Base-by-base conservation (phyloP, 108 stramenopile species). In the Fragilariopsis cylindrus region DNA sequence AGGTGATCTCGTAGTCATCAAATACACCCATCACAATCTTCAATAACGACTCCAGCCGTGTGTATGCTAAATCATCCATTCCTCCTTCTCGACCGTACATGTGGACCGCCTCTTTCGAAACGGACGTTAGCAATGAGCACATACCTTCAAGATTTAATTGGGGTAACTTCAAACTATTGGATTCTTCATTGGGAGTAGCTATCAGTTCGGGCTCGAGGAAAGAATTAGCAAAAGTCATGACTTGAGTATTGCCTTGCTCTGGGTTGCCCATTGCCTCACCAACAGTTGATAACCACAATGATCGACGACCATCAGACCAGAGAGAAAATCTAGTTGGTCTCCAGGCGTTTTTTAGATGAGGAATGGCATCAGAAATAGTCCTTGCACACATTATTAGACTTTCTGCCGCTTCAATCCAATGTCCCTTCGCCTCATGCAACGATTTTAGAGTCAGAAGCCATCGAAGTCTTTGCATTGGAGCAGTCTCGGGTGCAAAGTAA, bases 391-490 rank as follows among this genome's bases (percentile, higher is more conserved):
- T 75, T 18, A 93, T 84, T 11, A 93, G 73, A 21, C 86, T 82
- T 81, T 96, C 92, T 21, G 88, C 94, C 18, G 91, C 92, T 78
- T 96, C 94, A 5, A 84, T 73, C 90, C 90, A 96, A 67, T 91
- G 94, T 3, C 80, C 78, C 56, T 96, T 96, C 48, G 81, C 64
- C 47, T 88, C 81, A 65, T 96, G 94, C 0, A 96, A 63, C 41
- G 83, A 71, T 70, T 84, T 81, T 15, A 92, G 84, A 3, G 88
- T 88, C 54, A 87, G 60, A 11, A 96, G 77, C 92, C 92, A 96
- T 18, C 91, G 81, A 7, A 93, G 62, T 53, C 86, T 87, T 63
- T 96, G 94, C 18, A 87, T 68, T 9, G 88, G 85, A 47, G 80
- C 81, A 13, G 81, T 83, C 70, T 96, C 91, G 1, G 90, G 82